Percentiles rank a stretch among this genome's conserved stretches.
phyloP scores from a whole-genome alignment of 768 basidiomycete species.

The Tricholoma flavovirens region DNA sequence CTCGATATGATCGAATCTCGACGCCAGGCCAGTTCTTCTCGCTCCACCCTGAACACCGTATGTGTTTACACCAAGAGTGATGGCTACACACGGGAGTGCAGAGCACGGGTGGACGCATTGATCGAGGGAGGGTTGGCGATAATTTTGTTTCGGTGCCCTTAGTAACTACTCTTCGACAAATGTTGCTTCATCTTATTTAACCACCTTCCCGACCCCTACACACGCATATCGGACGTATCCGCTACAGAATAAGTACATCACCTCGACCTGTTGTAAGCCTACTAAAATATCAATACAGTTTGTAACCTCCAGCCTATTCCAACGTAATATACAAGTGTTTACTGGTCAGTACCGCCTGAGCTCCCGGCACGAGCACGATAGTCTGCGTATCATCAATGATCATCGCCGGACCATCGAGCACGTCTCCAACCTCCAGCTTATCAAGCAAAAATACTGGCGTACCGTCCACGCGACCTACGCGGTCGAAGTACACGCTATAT shows the following conservation, averaged over 20 bases:
- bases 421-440: slow-evolving; percentile 60
- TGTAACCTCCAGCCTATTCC: slow-evolving; percentile 17
- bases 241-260: not conserved
- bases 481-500: slow-evolving; percentile 79
- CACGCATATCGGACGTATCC: not conserved
- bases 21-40: not conserved
- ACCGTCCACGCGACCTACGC: slow-evolving; percentile 64
- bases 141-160: not conserved
- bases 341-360: slow-evolving; percentile 59
- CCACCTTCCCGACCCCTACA: too few relatives aligned
- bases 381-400: slow-evolving; percentile 96
- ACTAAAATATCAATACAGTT: not conserved
- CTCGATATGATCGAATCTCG: not conserved
- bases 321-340: slow-evolving; percentile 59
- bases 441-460: slow-evolving; percentile 79
- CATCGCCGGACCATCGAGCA: slow-evolving; percentile 81
- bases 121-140: not conserved
- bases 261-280: not conserved
- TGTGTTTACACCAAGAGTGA: not conserved
- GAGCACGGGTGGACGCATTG: not conserved
- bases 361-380: slow-evolving; percentile 77
- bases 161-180: not conserved
- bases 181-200: too few relatives aligned
- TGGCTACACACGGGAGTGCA: not conserved
- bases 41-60: not conserved